A percentile compares a stretch with the other conserved stretches of the same genome.
These are phyloP conservation scores for Pseudogymnoascus sp. DNA, from an alignment of 2,329 filamentous ascomycete genomes.

Conservation along the genomic window DNA sequence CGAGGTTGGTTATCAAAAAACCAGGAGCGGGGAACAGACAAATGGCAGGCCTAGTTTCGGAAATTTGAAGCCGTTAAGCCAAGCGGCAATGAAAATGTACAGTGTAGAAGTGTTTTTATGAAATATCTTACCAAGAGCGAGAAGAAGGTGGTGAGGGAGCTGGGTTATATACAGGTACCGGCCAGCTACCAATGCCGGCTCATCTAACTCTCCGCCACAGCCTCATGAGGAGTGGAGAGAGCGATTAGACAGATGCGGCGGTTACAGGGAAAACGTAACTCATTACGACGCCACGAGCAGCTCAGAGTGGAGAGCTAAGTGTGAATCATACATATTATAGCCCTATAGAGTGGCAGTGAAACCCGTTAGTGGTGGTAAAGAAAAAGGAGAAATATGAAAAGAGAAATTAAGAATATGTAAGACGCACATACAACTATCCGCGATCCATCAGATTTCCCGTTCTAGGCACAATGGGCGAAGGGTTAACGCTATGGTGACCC, in stretches of 20 bases:
- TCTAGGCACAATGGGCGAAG: not conserved
- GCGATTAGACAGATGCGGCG: not conserved
- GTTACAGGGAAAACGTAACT: not conserved
- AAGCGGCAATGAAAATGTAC: not conserved
- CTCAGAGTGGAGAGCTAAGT: not conserved
- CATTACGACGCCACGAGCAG: not conserved
- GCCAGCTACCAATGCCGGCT: not conserved
- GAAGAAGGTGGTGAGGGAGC: not conserved
- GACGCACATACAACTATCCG: not conserved
- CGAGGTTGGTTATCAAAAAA: not conserved
- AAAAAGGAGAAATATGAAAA: not conserved
- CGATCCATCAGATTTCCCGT: not conserved
- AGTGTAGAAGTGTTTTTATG: not conserved
- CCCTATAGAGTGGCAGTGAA: not conserved
- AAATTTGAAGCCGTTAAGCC: not conserved
- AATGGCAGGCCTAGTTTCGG: not conserved
- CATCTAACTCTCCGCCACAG: not conserved
- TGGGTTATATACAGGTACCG: not conserved
- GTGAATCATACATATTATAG: not conserved
- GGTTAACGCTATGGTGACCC: not conserved
- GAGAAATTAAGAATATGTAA: not conserved
- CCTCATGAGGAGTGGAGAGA: not conserved
- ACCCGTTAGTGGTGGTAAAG: not conserved
- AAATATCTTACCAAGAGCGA: not conserved
- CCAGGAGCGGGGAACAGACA: not conserved